These are phyloP conservation scores for Huntiella bhutanensis DNA, from an alignment of 2,329 filamentous ascomycete species.

Conservation along the genomic window DNA sequence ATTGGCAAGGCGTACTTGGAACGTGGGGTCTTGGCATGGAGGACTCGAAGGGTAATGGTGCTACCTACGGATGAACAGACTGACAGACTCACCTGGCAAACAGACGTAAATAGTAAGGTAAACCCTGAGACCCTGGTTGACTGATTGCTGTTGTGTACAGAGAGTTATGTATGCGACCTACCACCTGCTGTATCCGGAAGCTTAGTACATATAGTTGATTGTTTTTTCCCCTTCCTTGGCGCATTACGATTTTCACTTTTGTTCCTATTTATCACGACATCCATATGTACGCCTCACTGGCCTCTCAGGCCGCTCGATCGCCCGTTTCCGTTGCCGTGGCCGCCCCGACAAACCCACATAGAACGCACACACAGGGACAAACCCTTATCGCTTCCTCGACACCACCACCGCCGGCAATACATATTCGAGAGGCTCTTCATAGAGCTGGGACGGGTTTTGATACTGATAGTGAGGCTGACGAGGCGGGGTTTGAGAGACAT, in stretches of 20 bases:
- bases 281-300: constrained; percentile 9
- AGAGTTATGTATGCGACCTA: no score
- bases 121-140: no score
- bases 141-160: no score
- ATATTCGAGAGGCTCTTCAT: background rate
- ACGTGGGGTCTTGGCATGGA: no score
- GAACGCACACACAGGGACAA: background rate
- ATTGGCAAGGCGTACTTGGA: no score
- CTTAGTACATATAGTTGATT: no score
- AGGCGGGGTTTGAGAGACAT: background rate
- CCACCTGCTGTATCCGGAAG: no score
- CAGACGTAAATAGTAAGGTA: no score
- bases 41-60: no score
- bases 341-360: background rate
- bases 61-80: no score
- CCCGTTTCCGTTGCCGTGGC: background rate
- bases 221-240: no score
- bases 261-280: background rate
- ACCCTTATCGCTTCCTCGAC: background rate
- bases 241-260: background rate
- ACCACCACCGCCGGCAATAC: background rate
- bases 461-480: background rate
- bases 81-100: no score
- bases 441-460: background rate
- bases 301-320: constrained; percentile 3